These are phyloP conservation scores for Citrus sp. DNA, from an alignment of 345 rosid genomes.

Conservation along the genomic window DNA sequence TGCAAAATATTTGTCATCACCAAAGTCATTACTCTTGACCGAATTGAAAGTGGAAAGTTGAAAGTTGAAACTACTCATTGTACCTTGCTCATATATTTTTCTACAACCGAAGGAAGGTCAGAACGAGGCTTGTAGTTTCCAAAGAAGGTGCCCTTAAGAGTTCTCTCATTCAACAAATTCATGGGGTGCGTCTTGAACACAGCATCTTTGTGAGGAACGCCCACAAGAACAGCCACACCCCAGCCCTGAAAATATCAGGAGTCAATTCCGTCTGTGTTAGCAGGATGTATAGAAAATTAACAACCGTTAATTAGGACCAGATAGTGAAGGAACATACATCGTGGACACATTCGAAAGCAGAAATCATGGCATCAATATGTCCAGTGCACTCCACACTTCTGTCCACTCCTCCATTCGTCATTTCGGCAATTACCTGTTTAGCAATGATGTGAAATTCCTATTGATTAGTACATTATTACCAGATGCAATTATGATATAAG, in stretches of 20 bases:
- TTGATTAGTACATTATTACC: not conserved
- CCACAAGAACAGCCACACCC: constrained; percentile 56
- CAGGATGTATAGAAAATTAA: not conserved
- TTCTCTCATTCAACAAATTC: constrained; percentile 43
- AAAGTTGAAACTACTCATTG: not conserved
- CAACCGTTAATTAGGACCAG: not conserved
- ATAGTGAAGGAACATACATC: constrained; percentile 23
- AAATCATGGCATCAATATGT: constrained; percentile 38
- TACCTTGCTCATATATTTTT: constrained; percentile 54
- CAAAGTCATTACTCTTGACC: not conserved
- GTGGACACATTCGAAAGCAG: constrained; percentile 54
- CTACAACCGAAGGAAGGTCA: constrained; percentile 44
- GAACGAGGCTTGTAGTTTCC: constrained; percentile 57
- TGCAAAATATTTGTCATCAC: not conserved
- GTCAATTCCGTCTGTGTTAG: not conserved
- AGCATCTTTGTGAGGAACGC: constrained; percentile 47
- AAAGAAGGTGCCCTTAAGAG: constrained; percentile 55
- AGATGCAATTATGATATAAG: too few relatives aligned
- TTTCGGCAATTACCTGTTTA: constrained; percentile 34
- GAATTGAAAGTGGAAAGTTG: too few relatives aligned
- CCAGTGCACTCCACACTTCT: constrained; percentile 45
- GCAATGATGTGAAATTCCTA: not conserved
- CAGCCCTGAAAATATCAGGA: constrained; percentile 31
- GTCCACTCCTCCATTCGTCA: constrained; percentile 45
- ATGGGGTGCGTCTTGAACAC: constrained; percentile 49